A percentile compares a stretch with the other conserved stretches of the same genome.
Evolutionary conservation across 2,329 filamentous ascomycete genomes (phyloP).

Genomic region (Trichophyton equinum): DNA sequence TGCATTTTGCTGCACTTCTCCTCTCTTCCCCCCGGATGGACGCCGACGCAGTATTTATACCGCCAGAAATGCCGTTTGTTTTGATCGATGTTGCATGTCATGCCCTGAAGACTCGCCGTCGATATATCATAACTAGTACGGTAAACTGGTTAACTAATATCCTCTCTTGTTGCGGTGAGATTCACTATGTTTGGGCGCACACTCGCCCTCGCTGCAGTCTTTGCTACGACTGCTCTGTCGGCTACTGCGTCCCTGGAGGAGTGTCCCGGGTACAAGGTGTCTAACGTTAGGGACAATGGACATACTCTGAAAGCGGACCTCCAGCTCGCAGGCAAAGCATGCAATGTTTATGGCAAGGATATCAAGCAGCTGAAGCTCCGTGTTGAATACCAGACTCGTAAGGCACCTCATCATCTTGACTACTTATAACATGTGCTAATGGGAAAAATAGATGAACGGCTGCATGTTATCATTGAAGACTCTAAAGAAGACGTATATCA

Average conservation of each 20-base stretch:
- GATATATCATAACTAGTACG: neutral
- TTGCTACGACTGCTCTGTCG: neutral
- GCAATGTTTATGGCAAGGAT: constrained; percentile 46
- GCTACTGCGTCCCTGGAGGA: neutral
- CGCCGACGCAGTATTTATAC: neutral
- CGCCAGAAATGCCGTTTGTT: neutral
- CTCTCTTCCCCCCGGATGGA: neutral
- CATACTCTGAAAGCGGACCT: constrained; percentile 52
- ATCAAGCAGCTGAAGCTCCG: constrained; percentile 39
- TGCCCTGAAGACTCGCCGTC: neutral
- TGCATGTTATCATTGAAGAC: constrained; percentile 59
- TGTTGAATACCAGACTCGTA: constrained; percentile 46
- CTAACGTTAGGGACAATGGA: constrained; percentile 7
- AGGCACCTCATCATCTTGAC: constrained; percentile 9
- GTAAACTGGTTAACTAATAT: too few species aligned
- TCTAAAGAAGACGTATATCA: constrained; percentile 52
- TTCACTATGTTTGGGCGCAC: neutral
- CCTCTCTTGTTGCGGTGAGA: neutral
- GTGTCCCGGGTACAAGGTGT: constrained; percentile 15
- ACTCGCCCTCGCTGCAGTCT: neutral
- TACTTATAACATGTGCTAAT: neutral
- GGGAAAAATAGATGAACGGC: constrained; percentile 36
- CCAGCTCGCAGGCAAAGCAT: constrained; percentile 51
- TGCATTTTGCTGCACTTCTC: neutral
- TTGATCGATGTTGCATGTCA: neutral